These are phyloP conservation scores for Marasmius oreades DNA, from an alignment of 1,284 basidiomycete genomes.

Conservation along the genomic window DNA sequence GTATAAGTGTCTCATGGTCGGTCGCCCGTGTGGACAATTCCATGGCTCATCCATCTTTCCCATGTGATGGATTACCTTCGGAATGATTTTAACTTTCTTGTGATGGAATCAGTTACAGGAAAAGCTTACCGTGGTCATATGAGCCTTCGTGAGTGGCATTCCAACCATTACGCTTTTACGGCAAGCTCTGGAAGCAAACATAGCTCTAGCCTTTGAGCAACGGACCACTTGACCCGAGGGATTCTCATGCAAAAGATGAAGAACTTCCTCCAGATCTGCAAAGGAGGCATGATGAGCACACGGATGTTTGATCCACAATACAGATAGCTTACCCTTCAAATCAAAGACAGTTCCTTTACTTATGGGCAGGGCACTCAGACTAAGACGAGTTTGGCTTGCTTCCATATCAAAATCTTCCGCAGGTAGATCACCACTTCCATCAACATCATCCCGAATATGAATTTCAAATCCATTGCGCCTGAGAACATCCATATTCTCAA, in stretches of 20 bases:
- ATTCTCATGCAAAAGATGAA: slow-evolving; percentile 80
- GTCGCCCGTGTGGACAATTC: slow-evolving; percentile 96
- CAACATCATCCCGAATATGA: slow-evolving; percentile 57
- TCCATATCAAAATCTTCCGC: slow-evolving; percentile 29
- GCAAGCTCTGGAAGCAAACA: slow-evolving; percentile 98
- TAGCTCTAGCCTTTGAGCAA: slow-evolving; percentile 89
- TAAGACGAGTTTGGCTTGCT: slow-evolving; percentile 47
- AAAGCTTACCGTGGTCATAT: slow-evolving; percentile 75
- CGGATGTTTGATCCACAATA: background rate
- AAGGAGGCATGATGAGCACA: background rate
- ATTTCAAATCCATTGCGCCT: slow-evolving; percentile 90
- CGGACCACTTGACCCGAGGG: slow-evolving; percentile 79
- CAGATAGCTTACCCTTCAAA: slow-evolving; percentile 40
- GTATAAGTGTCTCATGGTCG: slow-evolving; percentile 89
- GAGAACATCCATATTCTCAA: slow-evolving; percentile 83
- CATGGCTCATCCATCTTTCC: slow-evolving; percentile 96
- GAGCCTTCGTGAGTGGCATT: slow-evolving; percentile 68
- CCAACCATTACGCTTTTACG: slow-evolving; percentile 97
- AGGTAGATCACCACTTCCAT: slow-evolving; percentile 34
- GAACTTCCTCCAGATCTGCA: slow-evolving; percentile 91
- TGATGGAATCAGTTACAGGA: slow-evolving; percentile 2
- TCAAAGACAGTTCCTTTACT: slow-evolving; percentile 87
- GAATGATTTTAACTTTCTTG: background rate
- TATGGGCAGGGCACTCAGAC: slow-evolving; percentile 81
- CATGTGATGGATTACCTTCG: slow-evolving; percentile 88